Base-by-base conservation (phyloP, 306 rosid genomes). In the Quercus agrifolia region DNA sequence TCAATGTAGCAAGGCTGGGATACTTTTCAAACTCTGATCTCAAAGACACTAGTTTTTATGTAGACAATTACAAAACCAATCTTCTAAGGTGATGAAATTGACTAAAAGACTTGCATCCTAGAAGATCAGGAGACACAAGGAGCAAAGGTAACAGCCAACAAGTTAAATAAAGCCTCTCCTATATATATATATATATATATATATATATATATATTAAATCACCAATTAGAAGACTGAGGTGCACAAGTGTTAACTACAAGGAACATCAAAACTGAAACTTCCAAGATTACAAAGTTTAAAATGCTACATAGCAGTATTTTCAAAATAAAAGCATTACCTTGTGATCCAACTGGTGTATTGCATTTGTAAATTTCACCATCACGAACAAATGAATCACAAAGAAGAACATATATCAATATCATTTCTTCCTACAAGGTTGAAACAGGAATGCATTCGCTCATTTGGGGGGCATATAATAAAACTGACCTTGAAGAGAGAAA, bases 401-500 rank as follows among this genome's bases (percentile, higher is more conserved):
- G 49, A 21, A 58, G 17, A 25, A 79, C 30, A 73, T 30, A 3
- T 31, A 84, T 85, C 82, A 83, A 83, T 41, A 20, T 70, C 59
- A 64, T 21, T 57, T 73, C 70, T 57, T 52, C n/a, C n/a, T 69
- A 63, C 64, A 57, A 52, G 35, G 58, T 30, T 17, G 70, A 55
- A 74, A 69, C n/a, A 79, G 61, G n/a, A 72, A 79, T 58, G 13
- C 18, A 6, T 54, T 21, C 70, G 21, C 35, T 44, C 56, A 73
- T 68, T 54, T 30, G 56, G 79, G 20, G 35, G 51, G 70, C 31
- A 73, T 66, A 78, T 70, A 78, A 19, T 2, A 81, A 77, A 66
- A 76, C 88, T 57, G 74, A 92, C 97, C 97, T 87, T 90, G 92
- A 77, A 92, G 86, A 79, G 94, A 90, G 77, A 92, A 92, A 77